Evolutionary conservation across 805 yeast species (phyloP), one percentile per base, ranked within the genome.

Genomic region (Candida sonorensis): DNA sequence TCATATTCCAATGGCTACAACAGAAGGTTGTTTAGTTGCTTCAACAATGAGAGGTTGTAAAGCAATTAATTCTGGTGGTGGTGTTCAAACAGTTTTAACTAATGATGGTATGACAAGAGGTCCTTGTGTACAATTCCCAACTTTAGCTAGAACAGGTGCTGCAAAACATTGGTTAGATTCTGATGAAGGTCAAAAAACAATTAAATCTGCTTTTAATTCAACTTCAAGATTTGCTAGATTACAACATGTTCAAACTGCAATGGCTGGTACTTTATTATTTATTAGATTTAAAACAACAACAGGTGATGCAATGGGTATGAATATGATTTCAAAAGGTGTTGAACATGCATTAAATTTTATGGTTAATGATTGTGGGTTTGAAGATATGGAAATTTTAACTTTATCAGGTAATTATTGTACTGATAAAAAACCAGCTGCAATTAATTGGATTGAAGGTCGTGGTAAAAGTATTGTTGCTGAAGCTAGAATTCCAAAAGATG

Each of bases 241-340:
- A 51, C 95, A 84, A 59, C 82, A 82, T 47, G 67, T 90, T 44
- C 83, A 86, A 59, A 86, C 97, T 12, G 94, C 97, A 3, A 67
- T 90, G 58, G 98, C 99, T 12, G 98, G 99, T 19, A 81, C 81
- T 30, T 67, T 82, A 46, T 67, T 92, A 48, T 92, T 75, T 51
- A 81, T 92, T 48, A 77, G 99, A 53, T 92, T 92, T 68, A 77
- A 88, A 57, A 94, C 99, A n/a, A 87, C 95, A 24, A 92, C 99
- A 13, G 99, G 99, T 60, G 99, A 92, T 66, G 99, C 99, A 13
- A 92, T 92, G 99, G 99, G 99, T 44, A 92, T 92, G 99, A 92
- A 92, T 59, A 92, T 92, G 99, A 92, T 92, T 40, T 90, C 97
- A 18, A 92, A 92, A 63, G 99, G 98, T 59, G 96, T 87, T 28